Base-by-base conservation (phyloP, 2,329 filamentous ascomycete species). In the Didymella sp. region DNA sequence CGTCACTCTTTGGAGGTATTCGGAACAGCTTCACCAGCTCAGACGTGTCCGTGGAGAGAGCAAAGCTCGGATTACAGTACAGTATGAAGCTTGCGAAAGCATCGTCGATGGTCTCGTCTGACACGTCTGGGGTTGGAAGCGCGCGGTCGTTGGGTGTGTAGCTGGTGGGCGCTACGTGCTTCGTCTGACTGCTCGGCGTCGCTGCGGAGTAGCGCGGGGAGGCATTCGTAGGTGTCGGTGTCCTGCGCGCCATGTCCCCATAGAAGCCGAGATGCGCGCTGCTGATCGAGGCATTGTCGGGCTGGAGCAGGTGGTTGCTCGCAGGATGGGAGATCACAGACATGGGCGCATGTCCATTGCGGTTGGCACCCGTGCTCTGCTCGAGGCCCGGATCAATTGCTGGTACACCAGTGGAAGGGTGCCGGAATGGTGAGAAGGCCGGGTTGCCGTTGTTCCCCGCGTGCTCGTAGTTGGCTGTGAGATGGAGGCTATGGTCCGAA, bases 1-100 rank as follows among this genome's bases (percentile, higher is more conserved):
- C 91, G 66, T 94, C 92, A 72, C 92, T 96, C 70, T 89, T 92
- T 4, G 93, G 93, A 1, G 91, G 91, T 25, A 81, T 87, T 43
- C 88, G 85, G 74, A 97, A 96, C 12, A 87, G 86, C 66, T 90
- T 90, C 55, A 87, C 85, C 44, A 97, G 78, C 51, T 88, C 86
- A 3, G 82, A 76, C 0, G 90, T 89, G 76, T 96, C 89, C 40
- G 85, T 85, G 15, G 86, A 83, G n/a, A 82, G 73, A 2, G 89
- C 82, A 46, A 96, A 87, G 40, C 85, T 87, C 5, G 93, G 93
- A 74, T 97, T 97, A 81, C 93, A 96, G 76, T 92, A 91, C 55
- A 97, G 82, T 67, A 97, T 90, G 74, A 97, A 97, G 64, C 81
- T 77, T 58, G 93, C 88, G 73, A 93, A 97, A 47, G 91, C 88